Base-by-base conservation (phyloP, 345 rosid species). In the Lenwebbia sp. region DNA sequence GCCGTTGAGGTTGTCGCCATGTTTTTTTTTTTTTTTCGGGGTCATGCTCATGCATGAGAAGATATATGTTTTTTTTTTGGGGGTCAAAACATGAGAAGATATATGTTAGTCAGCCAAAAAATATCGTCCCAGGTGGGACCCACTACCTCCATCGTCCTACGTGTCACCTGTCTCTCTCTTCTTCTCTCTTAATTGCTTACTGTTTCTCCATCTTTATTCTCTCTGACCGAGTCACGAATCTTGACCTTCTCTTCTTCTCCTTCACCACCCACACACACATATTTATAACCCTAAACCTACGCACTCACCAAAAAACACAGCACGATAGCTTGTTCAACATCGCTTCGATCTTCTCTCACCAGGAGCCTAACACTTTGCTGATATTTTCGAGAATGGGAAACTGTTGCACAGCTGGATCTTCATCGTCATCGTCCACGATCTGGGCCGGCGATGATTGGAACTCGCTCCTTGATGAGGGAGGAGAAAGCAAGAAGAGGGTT, bases 391-490 rank as follows among this genome's bases (percentile, higher is more conserved):
- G 47, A 9, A 93, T 93, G 95, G 94, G 95, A 58, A 93, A 93
- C 40, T 92, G 92, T 82, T 49, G 87, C 65, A 82, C 49, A 28
- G 54, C 70, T 5, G 83, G 75, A 22, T 33, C 78, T 19, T 65
- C 76, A 9, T 7, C 76, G 4, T 70, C 89, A 5, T 87, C 90
- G 15, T 52, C 86, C 54, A 58, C 4, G 86, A 87, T 65, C 14
- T 87, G 91, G 90, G 90, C 74, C n/a, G 92, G 88, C 13, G 93
- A 92, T 10, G 92, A 92, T 14, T 91, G 94, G 93, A 65, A 90
- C 51, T 2, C 88, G 85, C 3, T 40, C 84, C 51, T 56, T 57
- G 30, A 52, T 82, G 25, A 57, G 3, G 76, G 55, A 54, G 37
- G 28, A 58, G 33, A 53, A 74, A 40, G 44, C 78, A 1, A 65